Conservation (phyloP, 2,329 filamentous ascomycete genomes). For the Exophiala sp. region DNA sequence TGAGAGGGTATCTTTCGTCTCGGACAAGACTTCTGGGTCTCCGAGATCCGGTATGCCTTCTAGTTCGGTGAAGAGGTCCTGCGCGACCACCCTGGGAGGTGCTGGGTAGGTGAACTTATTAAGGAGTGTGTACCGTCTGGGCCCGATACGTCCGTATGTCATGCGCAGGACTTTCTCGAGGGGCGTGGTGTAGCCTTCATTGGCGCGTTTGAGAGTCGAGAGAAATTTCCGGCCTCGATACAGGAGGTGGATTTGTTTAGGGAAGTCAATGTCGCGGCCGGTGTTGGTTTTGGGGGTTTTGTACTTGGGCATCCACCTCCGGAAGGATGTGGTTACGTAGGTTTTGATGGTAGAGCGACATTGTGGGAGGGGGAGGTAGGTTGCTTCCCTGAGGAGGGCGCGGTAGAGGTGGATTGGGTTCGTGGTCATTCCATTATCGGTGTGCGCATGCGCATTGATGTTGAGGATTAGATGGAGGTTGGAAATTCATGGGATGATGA, state of each 20-base stretch:
- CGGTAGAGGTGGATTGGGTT: slow-evolving; percentile 49
- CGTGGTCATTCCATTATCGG: slow-evolving; percentile 18
- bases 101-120: slow-evolving; percentile 31
- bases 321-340: slow-evolving; percentile 50
- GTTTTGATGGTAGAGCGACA: slow-evolving; percentile 50
- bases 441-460: too few species aligned
- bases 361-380: slow-evolving; percentile 58
- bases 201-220: slow-evolving; percentile 49
- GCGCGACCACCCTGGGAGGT: slow-evolving; percentile 15
- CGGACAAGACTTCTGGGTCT: slow-evolving; percentile 2
- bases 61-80: slow-evolving; percentile 23
- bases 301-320: slow-evolving; percentile 32
- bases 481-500: neutral
- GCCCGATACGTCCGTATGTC: slow-evolving; percentile 58
- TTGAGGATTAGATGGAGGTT: neutral
- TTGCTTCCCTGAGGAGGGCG: slow-evolving; percentile 55
- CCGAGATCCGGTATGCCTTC: slow-evolving; percentile 22
- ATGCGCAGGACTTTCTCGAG: slow-evolving; percentile 52
- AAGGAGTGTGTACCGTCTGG: slow-evolving; percentile 49
- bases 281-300: slow-evolving; percentile 22
- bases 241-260: slow-evolving; percentile 13
- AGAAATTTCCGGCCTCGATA: slow-evolving; percentile 37
- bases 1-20: too few species aligned
- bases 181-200: slow-evolving; percentile 51
- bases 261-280: slow-evolving; percentile 27